Percentiles rank a stretch among this genome's conserved stretches.
Conservation (phyloP, 2,329 filamentous ascomycete genomes). For the Talaromyces marneffei region DNA sequence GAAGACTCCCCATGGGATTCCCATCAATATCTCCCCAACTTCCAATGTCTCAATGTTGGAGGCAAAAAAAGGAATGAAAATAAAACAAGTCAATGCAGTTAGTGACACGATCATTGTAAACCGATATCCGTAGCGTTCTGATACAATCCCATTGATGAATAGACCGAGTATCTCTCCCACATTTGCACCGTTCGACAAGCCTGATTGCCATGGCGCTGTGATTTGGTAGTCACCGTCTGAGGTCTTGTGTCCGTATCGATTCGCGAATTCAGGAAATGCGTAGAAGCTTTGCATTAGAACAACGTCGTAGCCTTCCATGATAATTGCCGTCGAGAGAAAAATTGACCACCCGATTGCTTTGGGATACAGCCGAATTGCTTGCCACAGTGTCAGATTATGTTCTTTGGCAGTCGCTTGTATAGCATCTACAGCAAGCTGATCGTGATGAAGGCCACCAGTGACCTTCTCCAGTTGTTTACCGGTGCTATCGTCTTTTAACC, state of each 20-base stretch:
- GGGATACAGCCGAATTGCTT: constrained; percentile 76
- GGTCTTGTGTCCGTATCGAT: constrained; percentile 33
- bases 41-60: constrained; percentile 43
- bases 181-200: constrained; percentile 39
- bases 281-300: constrained; percentile 77
- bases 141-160: constrained; percentile 47
- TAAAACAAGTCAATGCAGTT: constrained; percentile 42
- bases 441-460: neutral
- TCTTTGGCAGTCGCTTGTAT: constrained; percentile 40
- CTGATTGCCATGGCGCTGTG: constrained; percentile 42
- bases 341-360: constrained; percentile 81
- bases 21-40: constrained; percentile 46
- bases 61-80: constrained; percentile 49
- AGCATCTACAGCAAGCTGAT: constrained; percentile 33
- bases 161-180: constrained; percentile 46
- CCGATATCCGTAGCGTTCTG: constrained; percentile 48
- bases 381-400: constrained; percentile 63
- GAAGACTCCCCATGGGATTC: constrained; percentile 49
- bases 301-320: constrained; percentile 87
- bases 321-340: constrained; percentile 79
- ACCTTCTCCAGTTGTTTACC: neutral
- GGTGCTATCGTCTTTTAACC: neutral
- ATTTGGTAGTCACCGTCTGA: constrained; percentile 32
- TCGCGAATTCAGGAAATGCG: constrained; percentile 37
- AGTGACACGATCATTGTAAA: constrained; percentile 47